A percentile compares a stretch with the other conserved stretches of the same genome.
These are phyloP conservation scores for Glycyrrhiza uralensis DNA, from an alignment of 306 rosid genomes.

Conservation along the genomic window DNA sequence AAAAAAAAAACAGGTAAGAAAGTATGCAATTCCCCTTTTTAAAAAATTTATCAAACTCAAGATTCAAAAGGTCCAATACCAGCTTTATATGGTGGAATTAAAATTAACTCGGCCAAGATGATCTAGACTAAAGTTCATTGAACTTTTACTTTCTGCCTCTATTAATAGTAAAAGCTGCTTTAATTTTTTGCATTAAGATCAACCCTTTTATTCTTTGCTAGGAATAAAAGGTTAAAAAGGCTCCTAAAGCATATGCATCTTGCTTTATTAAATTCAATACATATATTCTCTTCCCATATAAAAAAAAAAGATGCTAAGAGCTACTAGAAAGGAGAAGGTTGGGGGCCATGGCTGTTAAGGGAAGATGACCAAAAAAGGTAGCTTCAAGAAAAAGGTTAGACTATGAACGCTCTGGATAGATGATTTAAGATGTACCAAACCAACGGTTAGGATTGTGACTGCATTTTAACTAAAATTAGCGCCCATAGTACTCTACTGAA, in stretches of 20 bases:
- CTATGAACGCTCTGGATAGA: conserved; percentile 9
- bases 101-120: conserved; percentile 34
- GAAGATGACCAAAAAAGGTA: conserved; percentile 48
- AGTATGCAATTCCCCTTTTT: conserved; percentile 28
- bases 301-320: conserved; percentile 28
- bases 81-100: conserved; percentile 33
- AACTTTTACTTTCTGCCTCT: conserved; percentile 32
- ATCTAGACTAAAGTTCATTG: conserved; percentile 31
- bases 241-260: conserved; percentile 32
- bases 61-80: conserved; percentile 37
- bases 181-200: conserved; percentile 26
- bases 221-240: conserved; percentile 34
- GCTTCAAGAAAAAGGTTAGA: conserved; percentile 23
- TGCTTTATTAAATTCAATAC: conserved; percentile 21
- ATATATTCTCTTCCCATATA: conserved; percentile 33
- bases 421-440: conserved; percentile 41
- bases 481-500: neutral
- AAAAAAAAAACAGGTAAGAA: conserved; percentile 17
- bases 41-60: conserved; percentile 24
- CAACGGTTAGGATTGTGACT: conserved; percentile 21
- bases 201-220: conserved; percentile 16
- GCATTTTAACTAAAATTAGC: conserved; percentile 16
- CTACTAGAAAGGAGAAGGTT: conserved; percentile 31
- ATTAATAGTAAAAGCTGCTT: conserved; percentile 34
- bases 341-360: conserved; percentile 43